Percentiles rank a stretch among this genome's conserved stretches.
Evolutionary conservation across 768 basidiomycete species (phyloP).

Genomic region (Tephrocybe sp.): DNA sequence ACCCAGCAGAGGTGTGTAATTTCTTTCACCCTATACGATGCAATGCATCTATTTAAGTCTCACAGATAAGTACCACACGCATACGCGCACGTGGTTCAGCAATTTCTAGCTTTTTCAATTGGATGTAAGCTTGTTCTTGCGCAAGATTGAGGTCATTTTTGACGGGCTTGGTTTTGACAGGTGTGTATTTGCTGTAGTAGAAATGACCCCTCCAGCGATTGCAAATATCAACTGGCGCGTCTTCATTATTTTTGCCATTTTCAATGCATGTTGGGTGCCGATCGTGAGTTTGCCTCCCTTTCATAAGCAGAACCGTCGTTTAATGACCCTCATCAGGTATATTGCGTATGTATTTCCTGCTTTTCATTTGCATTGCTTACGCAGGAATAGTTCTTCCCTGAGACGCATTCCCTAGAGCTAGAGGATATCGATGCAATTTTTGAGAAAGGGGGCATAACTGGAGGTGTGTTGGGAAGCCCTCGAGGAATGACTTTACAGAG

Average conservation of each 20-base stretch:
- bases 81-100: slow-evolving; percentile 33
- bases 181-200: slow-evolving; percentile 37
- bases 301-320: not conserved
- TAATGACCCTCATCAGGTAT: slow-evolving; percentile 2
- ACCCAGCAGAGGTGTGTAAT: slow-evolving; percentile 27
- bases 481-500: slow-evolving; percentile 29
- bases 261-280: slow-evolving; percentile 42
- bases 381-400: slow-evolving; percentile 25
- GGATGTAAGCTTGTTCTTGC: slow-evolving; percentile 21
- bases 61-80: slow-evolving; percentile 35
- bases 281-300: slow-evolving; percentile 28
- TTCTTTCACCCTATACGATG: not conserved
- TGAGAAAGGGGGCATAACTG: slow-evolving; percentile 39
- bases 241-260: slow-evolving; percentile 43
- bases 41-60: not conserved
- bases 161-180: slow-evolving; percentile 2
- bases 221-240: slow-evolving; percentile 41
- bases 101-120: slow-evolving; percentile 31
- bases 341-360: slow-evolving; percentile 14
- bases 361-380: too few relatives aligned
- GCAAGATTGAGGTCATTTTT: not conserved
- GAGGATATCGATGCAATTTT: slow-evolving; percentile 38
- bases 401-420: slow-evolving; percentile 35
- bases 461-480: slow-evolving; percentile 34
- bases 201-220: slow-evolving; percentile 41